A percentile compares a stretch with the other conserved stretches of the same genome.
These are phyloP conservation scores for Sarcodon aspratus DNA, from an alignment of 768 basidiomycete species.

Conservation along the genomic window DNA sequence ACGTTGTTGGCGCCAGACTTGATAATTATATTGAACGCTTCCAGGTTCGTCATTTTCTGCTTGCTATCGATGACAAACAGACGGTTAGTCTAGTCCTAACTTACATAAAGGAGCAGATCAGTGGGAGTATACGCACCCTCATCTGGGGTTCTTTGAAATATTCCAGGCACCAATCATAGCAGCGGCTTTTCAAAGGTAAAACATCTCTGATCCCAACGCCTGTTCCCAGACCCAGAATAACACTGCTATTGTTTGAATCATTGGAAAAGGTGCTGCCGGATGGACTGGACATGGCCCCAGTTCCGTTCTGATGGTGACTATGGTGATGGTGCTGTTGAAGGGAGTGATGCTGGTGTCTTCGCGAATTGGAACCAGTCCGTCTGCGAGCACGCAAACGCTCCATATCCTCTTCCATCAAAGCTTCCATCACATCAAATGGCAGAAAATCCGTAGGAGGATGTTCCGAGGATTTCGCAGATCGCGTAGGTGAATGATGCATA, in stretches of 20 bases:
- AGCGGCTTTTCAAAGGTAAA: constrained; percentile 81
- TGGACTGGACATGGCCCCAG: constrained; percentile 48
- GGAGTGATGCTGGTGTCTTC: constrained; percentile 16
- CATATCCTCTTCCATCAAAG: constrained; percentile 91
- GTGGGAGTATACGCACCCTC: constrained; percentile 49
- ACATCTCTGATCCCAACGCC: constrained; percentile 75
- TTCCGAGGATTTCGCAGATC: constrained; percentile 2
- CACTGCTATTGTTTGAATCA: constrained; percentile 55
- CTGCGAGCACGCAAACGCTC: constrained; percentile 73
- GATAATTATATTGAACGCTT: constrained; percentile 86
- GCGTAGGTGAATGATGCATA: constrained; percentile 16
- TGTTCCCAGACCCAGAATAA: constrained; percentile 70
- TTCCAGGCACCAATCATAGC: constrained; percentile 94
- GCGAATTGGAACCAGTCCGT: constrained; percentile 25
- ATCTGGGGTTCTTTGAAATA: constrained; percentile 99
- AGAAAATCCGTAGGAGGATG: constrained; percentile 34
- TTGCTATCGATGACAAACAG: constrained; percentile 41
- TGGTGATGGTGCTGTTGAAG: constrained; percentile 6
- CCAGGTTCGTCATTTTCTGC: constrained; percentile 95
- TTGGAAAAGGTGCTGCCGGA: constrained; percentile 70
- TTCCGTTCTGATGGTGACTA: constrained; percentile 24
- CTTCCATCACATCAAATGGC: constrained; percentile 76
- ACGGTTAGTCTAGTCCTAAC: constrained; percentile 6
- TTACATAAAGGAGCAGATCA: not conserved
- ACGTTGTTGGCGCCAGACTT: constrained; percentile 86